A percentile compares a stretch with the other conserved stretches of the same genome.
phyloP scores from a whole-genome alignment of 805 yeast species.

The Ogataea pini region DNA sequence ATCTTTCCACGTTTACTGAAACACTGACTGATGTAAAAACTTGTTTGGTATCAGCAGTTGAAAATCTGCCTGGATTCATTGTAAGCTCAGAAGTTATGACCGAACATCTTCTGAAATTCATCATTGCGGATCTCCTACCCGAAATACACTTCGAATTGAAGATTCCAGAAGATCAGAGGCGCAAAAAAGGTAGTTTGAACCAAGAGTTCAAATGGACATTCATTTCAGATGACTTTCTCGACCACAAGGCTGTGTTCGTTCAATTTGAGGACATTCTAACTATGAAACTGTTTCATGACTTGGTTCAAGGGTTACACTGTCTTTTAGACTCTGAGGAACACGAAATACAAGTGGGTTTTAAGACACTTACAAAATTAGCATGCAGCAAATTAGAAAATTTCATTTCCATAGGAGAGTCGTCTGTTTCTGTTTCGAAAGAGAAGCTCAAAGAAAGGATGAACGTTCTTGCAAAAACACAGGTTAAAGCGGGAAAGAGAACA shows the following conservation, averaged over 20 bases:
- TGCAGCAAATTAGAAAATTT: conserved; percentile 14
- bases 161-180: background rate
- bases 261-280: conserved; percentile 32
- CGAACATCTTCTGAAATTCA: conserved; percentile 24
- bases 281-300: conserved; percentile 23
- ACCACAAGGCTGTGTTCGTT: conserved; percentile 26
- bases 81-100: conserved; percentile 16
- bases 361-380: conserved; percentile 11
- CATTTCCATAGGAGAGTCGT: conserved; percentile 2
- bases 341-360: conserved; percentile 7
- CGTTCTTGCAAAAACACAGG: conserved; percentile 2
- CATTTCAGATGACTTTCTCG: conserved; percentile 20
- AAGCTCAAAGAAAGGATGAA: conserved; percentile 3
- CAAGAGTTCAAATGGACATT: conserved; percentile 28
- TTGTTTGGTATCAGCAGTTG: conserved; percentile 19
- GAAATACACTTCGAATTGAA: conserved; percentile 3
- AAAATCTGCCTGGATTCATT: conserved; percentile 22
- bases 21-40: conserved; percentile 1
- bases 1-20: conserved; percentile 10
- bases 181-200: conserved; percentile 4
- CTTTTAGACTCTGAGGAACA: background rate
- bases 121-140: conserved; percentile 12
- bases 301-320: conserved; percentile 12
- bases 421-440: background rate
- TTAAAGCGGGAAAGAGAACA: background rate